Conservation (phyloP, 1,139 yeast species). For the Yamadazyma triangularis region DNA sequence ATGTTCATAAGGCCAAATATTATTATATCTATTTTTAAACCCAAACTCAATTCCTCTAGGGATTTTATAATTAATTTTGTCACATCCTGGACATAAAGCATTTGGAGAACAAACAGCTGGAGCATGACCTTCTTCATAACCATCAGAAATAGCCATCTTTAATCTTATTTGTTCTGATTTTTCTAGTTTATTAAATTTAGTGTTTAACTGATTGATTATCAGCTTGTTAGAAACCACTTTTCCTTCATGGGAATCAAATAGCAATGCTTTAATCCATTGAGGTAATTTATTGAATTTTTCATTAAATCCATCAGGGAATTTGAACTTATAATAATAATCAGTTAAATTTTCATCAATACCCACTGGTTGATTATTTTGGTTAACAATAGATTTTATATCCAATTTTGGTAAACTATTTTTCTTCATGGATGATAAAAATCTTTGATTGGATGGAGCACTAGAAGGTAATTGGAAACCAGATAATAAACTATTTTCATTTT, state of each 20-base stretch:
- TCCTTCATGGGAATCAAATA: conserved; percentile 4
- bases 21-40: conserved; percentile 41
- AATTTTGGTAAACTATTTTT: conserved; percentile 19
- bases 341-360: neutral
- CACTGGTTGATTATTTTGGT: conserved; percentile 6
- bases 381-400: conserved; percentile 10
- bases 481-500: conserved; percentile 8
- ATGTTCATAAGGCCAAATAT: conserved; percentile 46
- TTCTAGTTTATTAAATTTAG: conserved; percentile 46
- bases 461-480: conserved; percentile 37
- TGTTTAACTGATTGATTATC: conserved; percentile 29
- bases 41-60: conserved; percentile 52
- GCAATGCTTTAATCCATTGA: conserved; percentile 40
- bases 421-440: conserved; percentile 29
- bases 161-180: conserved; percentile 46
- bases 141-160: conserved; percentile 23
- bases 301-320: conserved; percentile 24
- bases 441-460: conserved; percentile 27
- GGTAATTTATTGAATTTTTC: conserved; percentile 33
- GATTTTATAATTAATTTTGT: conserved; percentile 39
- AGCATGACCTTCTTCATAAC: conserved; percentile 5
- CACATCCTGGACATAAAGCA: conserved; percentile 42
- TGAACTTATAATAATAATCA: conserved; percentile 31
- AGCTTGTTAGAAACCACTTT: conserved; percentile 15
- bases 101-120: conserved; percentile 35